phyloP scores from a whole-genome alignment of 352 stramenopile species.

The Pythium myriotylum region DNA sequence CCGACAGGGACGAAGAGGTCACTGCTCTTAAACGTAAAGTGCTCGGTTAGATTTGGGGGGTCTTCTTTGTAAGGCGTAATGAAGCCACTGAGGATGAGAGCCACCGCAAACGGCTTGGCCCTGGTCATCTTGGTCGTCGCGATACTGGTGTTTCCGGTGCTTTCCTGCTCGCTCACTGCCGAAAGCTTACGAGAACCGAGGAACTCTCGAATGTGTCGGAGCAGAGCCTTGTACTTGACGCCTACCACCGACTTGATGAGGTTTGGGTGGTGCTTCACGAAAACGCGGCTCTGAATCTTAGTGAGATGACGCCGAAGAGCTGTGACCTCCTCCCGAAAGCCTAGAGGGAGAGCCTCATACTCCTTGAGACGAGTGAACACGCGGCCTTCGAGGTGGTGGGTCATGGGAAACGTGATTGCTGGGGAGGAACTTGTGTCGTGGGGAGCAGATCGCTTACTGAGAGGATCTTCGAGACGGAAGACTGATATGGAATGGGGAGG shows the following conservation, averaged over 20 bases:
- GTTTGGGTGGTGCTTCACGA: slow-evolving; percentile 27
- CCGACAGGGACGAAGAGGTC: slow-evolving; percentile 49
- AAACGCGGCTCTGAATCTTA: slow-evolving; percentile 37
- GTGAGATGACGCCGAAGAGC: slow-evolving; percentile 35
- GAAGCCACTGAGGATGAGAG: slow-evolving; percentile 25
- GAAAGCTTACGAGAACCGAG: neutral
- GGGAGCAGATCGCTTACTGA: too few relatives aligned
- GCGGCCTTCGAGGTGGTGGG: slow-evolving; percentile 8
- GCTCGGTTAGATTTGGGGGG: slow-evolving; percentile 43
- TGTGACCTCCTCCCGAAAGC: slow-evolving; percentile 7
- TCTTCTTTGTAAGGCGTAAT: slow-evolving; percentile 30
- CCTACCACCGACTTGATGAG: slow-evolving; percentile 47
- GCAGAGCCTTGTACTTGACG: slow-evolving; percentile 35
- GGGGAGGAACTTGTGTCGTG: too few relatives aligned
- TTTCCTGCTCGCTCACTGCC: neutral
- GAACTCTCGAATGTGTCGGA: neutral
- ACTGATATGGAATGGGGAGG: too few relatives aligned
- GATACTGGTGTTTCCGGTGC: neutral
- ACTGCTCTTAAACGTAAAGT: slow-evolving; percentile 41
- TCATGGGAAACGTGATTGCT: slow-evolving; percentile 1
- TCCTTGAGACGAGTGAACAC: slow-evolving; percentile 26
- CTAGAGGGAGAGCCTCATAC: slow-evolving; percentile 11
- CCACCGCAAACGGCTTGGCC: slow-evolving; percentile 18
- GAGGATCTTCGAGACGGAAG: too few relatives aligned
- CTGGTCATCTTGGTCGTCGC: neutral